Base-by-base conservation (phyloP, 2,329 filamentous ascomycete genomes). In the Orbilia blumenaviensis region DNA sequence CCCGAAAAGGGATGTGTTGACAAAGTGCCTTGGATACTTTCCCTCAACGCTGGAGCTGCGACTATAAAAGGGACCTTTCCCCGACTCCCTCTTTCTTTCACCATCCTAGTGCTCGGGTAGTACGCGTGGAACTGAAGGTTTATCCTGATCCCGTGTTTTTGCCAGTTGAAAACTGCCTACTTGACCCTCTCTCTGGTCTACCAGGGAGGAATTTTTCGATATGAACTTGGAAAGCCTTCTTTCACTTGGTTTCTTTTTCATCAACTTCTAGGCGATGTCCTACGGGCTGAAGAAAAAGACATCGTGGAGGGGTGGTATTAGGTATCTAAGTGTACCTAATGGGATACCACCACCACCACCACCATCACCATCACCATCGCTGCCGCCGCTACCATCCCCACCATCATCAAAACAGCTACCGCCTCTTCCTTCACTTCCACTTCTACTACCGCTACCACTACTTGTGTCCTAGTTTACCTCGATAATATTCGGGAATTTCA, bases 121-220 rank as follows among this genome's bases (percentile, higher is more conserved):
- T 36, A 72, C 67, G 41, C 41, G 25, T 66, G 36, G 56, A 72
- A 66, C 60, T 72, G 67, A 72, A 72, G 67, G 67, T 50, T 56
- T 34, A 32, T 66, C 67, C 67, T 72, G 60, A 72, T 72, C 56
- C 27, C 25, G 41, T 46, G 67, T 72, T 41, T 72, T 72, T 72
- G 67, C 67, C 41, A 41, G 21, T 72, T 72, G 66, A 72, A 72
- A 72, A 72, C 67, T 72, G 60, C 18, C 27, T 34, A n/a, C 14
- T 23, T 46, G 50, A 60, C 46, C 67, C 23, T 46, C 38, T 72
- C 60, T 29, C 44, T 18, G 27, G n/a, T 21, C 10, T 50, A 12
- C 25, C 9, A 32, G 50, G 4, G 36, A 29, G 67, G 48, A 72
- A 72, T 72, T 72, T 72, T 72, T 72, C 10, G 21, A 25, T 12